Percentiles rank a stretch among this genome's conserved stretches.
These are phyloP conservation scores for Rhizophora mangle DNA, from an alignment of 345 rosid genomes.

Conservation along the genomic window DNA sequence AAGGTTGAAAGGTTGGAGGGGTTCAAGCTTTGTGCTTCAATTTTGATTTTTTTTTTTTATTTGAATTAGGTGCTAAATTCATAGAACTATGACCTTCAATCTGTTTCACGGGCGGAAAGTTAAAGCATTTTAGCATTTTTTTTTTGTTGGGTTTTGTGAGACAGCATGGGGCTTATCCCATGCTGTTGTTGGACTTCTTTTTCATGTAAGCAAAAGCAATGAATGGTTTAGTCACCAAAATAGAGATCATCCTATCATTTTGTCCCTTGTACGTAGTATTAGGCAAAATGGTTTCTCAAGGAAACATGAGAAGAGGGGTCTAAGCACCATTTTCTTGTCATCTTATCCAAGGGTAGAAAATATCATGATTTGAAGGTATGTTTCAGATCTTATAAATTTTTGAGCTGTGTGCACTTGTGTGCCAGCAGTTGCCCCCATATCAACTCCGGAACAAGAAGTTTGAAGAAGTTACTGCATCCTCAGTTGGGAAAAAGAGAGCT, in stretches of 20 bases:
- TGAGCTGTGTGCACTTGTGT: slow-evolving; percentile 94
- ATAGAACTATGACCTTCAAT: not conserved
- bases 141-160: too few species aligned
- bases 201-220: not conserved
- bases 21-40: not conserved
- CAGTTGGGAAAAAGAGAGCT: slow-evolving; percentile 54
- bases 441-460: slow-evolving; percentile 68
- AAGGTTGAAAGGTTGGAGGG: not conserved
- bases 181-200: not conserved
- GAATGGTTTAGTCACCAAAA: not conserved
- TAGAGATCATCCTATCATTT: not conserved
- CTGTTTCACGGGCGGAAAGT: too few species aligned
- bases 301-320: not conserved
- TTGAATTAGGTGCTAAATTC: not conserved
- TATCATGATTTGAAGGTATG: slow-evolving; percentile 77
- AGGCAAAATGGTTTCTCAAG: not conserved
- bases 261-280: not conserved
- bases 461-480: slow-evolving; percentile 63
- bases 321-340: not conserved
- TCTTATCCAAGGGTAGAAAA: slow-evolving; percentile 9
- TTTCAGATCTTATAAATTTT: slow-evolving; percentile 89
- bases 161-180: too few species aligned
- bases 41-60: not conserved
- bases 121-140: not conserved
- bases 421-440: slow-evolving; percentile 84